These are phyloP conservation scores for Leccinum uliginosum DNA, from an alignment of 768 basidiomycete genomes.

Conservation along the genomic window DNA sequence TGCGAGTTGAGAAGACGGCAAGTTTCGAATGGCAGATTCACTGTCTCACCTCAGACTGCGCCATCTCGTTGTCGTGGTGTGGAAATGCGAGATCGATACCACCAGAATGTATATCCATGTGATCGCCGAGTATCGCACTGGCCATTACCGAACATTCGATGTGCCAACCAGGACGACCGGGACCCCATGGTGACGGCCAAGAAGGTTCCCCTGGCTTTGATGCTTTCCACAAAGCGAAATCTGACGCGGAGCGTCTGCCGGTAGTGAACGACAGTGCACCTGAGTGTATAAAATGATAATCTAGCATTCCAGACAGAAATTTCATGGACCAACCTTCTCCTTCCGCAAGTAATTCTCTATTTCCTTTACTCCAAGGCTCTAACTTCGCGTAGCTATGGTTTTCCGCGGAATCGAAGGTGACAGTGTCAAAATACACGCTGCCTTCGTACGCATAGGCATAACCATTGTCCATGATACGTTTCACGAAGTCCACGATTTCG, in stretches of 20 bases:
- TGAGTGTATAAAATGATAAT: constrained; percentile 19
- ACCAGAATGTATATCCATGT: constrained; percentile 97
- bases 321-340: constrained; percentile 67
- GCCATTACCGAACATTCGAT: constrained; percentile 99
- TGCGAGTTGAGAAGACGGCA: constrained; percentile 7
- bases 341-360: constrained; percentile 82
- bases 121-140: constrained; percentile 55
- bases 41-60: constrained; percentile 80
- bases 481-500: constrained; percentile 87
- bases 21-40: constrained; percentile 3
- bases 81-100: constrained; percentile 98
- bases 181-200: constrained; percentile 96
- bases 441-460: constrained; percentile 70
- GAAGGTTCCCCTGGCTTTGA: constrained; percentile 95
- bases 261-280: constrained; percentile 53
- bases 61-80: constrained; percentile 98
- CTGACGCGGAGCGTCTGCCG: constrained; percentile 76
- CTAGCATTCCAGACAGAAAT: neutral
- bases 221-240: constrained; percentile 98
- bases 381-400: constrained; percentile 89
- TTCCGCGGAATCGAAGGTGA: constrained; percentile 69
- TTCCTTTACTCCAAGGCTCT: constrained; percentile 94
- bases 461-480: constrained; percentile 80
- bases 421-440: constrained; percentile 90
- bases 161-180: constrained; percentile 94